phyloP scores from a whole-genome alignment of 345 rosid species.

The Boechera retrofracta region DNA sequence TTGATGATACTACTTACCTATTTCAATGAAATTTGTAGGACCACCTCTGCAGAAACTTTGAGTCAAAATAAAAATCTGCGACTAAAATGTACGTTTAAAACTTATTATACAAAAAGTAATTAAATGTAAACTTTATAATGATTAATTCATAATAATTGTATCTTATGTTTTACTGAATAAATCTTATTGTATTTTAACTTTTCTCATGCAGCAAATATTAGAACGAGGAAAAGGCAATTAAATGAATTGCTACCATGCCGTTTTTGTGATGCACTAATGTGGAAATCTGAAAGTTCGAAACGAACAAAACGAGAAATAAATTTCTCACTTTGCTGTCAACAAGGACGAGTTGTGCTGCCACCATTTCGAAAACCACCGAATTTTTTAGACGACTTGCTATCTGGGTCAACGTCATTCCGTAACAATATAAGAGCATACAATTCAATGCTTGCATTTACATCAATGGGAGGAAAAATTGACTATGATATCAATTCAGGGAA shows the following conservation, averaged over 20 bases:
- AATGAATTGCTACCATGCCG: neutral
- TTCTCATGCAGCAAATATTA: no score
- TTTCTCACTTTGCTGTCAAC: slow-evolving; percentile 4
- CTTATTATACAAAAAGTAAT: no score
- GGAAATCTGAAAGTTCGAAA: neutral
- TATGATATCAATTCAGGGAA: neutral
- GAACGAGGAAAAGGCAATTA: no score
- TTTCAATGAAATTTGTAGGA: no score
- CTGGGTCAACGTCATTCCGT: neutral
- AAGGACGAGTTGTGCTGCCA: neutral
- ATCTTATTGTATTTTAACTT: no score
- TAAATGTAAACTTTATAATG: no score
- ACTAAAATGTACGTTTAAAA: no score
- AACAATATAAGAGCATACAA: slow-evolving; percentile 13
- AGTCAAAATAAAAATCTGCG: no score
- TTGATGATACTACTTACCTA: no score
- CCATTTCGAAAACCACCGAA: neutral
- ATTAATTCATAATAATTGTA: no score
- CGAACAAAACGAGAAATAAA: neutral
- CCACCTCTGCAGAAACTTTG: no score
- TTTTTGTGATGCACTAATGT: neutral
- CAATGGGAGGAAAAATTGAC: slow-evolving; percentile 16
- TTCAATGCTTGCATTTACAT: slow-evolving; percentile 24
- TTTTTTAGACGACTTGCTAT: neutral
- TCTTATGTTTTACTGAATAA: no score